A percentile compares a stretch with the other conserved stretches of the same genome.
phyloP scores from a whole-genome alignment of 2,329 filamentous ascomycete genomes.

The Teratosphaeria destructans region DNA sequence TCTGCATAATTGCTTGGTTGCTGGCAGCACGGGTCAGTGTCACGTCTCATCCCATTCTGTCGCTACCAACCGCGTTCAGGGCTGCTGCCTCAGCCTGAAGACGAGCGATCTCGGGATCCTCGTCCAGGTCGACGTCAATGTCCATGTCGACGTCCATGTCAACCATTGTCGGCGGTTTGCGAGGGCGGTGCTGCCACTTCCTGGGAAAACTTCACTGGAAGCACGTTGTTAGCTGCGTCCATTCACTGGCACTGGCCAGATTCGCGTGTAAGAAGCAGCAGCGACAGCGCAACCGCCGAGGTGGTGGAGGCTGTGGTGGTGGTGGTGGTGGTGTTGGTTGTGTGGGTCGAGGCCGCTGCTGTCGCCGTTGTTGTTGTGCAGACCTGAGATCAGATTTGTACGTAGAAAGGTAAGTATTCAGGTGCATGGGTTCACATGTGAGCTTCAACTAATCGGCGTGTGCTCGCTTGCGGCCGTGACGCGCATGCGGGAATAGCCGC shows the following conservation, averaged over 20 bases:
- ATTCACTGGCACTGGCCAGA: background rate
- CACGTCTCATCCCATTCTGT: background rate
- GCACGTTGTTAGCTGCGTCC: slow-evolving; percentile 1
- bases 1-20: slow-evolving; percentile 7
- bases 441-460: background rate
- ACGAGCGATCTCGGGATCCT: slow-evolving; percentile 23
- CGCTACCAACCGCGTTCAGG: slow-evolving; percentile 15
- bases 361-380: background rate
- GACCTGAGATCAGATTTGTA: background rate
- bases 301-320: background rate
- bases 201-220: background rate
- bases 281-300: background rate
- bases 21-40: slow-evolving; percentile 12
- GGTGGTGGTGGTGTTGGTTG: too few species aligned
- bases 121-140: slow-evolving; percentile 18
- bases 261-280: background rate
- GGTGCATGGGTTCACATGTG: background rate
- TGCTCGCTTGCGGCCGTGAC: background rate
- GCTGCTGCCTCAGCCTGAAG: slow-evolving; percentile 21
- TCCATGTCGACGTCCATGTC: slow-evolving; percentile 24
- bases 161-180: background rate
- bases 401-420: background rate
- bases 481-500: background rate
- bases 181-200: background rate
- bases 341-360: background rate